Evolutionary conservation across 495 filamentous ascomycete species (phyloP).

Genomic region (Friedmanniomyces endolithicus): DNA sequence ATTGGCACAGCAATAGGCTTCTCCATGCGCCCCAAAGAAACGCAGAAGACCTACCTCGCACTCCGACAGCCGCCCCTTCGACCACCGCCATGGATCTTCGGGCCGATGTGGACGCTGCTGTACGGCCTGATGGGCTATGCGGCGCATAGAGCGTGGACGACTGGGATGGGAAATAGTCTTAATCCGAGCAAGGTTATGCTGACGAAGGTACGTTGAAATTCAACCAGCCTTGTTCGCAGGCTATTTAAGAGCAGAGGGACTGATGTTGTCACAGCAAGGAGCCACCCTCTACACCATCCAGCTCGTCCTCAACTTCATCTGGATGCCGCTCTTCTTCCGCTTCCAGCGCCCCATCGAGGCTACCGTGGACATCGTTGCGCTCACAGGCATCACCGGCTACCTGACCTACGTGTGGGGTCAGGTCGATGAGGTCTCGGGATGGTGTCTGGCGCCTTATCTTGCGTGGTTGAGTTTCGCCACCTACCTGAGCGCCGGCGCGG

Average conservation of each 20-base stretch:
- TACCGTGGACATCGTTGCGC: constrained; percentile 57
- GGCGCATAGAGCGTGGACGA: constrained; percentile 54
- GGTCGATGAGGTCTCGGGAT: constrained; percentile 59
- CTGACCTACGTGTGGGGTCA: constrained; percentile 61
- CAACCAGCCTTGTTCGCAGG: not conserved
- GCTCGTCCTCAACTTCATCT: constrained; percentile 68
- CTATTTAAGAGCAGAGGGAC: not conserved
- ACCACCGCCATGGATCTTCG: constrained; percentile 71
- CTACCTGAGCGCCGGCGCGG: constrained; percentile 58
- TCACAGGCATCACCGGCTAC: constrained; percentile 56
- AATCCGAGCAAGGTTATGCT: constrained; percentile 28
- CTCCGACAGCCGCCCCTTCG: constrained; percentile 68
- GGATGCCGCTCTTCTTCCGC: constrained; percentile 91
- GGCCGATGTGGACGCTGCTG: constrained; percentile 71
- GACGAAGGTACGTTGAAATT: constrained; percentile 30
- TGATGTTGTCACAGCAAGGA: constrained; percentile 36
- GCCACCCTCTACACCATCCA: constrained; percentile 72
- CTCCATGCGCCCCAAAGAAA: constrained; percentile 37
- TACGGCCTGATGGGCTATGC: constrained; percentile 87
- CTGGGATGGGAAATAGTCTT: constrained; percentile 41
- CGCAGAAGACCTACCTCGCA: constrained; percentile 48
- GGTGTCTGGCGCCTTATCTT: constrained; percentile 64
- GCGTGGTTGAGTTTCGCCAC: constrained; percentile 76
- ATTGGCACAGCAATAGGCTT: constrained; percentile 39
- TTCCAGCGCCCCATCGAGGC: constrained; percentile 57